A percentile compares a stretch with the other conserved stretches of the same genome.
These are phyloP conservation scores for Trametes meyenii DNA, from an alignment of 768 basidiomycete genomes.

Conservation along the genomic window DNA sequence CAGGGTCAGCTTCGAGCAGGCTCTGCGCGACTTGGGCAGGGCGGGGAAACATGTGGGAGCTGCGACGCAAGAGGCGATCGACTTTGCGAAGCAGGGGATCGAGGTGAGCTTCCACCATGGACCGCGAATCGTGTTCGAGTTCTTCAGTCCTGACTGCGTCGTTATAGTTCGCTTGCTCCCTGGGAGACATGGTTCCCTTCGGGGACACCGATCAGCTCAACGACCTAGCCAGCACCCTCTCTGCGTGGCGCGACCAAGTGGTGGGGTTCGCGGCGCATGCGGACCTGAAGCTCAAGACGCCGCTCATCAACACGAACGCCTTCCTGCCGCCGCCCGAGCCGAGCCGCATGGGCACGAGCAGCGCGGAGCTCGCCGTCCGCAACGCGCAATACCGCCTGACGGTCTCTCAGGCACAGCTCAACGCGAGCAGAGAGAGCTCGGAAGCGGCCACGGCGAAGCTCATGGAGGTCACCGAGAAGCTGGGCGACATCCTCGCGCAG, in stretches of 20 bases:
- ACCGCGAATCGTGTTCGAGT: background rate
- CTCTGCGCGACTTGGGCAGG: background rate
- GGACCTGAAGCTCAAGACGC: background rate
- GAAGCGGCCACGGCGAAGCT: slow-evolving; percentile 2
- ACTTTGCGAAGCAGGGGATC: background rate
- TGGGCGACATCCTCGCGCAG: slow-evolving; percentile 1
- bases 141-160: too few relatives aligned
- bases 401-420: background rate
- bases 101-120: background rate
- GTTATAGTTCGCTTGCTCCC: background rate
- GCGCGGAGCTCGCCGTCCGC: background rate
- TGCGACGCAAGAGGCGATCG: background rate
- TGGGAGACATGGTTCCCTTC: background rate
- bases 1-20: background rate
- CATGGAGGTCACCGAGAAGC: slow-evolving; percentile 2
- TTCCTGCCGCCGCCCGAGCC: background rate
- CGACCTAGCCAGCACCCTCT: background rate
- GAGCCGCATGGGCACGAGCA: background rate
- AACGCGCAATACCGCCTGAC: background rate
- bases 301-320: background rate
- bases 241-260: slow-evolving; percentile 1
- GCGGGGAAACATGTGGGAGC: background rate
- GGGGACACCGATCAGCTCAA: background rate
- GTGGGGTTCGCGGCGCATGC: background rate
- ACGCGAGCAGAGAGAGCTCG: slow-evolving; percentile 3